Base-by-base conservation (phyloP, 2,329 filamentous ascomycete genomes). In the Alternaria arborescens region DNA sequence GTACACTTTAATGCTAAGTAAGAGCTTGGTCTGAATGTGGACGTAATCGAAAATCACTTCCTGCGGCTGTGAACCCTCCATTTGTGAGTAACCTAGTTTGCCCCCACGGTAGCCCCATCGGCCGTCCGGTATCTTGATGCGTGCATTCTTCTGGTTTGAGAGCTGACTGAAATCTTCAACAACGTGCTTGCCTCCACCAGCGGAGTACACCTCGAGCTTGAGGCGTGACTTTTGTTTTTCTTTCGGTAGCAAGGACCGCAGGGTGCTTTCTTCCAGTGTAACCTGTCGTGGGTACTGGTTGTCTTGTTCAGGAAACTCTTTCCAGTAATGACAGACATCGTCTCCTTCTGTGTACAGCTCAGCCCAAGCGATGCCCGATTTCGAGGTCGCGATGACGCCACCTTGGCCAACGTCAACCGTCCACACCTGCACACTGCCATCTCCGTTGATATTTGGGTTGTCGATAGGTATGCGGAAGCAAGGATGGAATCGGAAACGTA, bases 401-500 rank as follows among this genome's bases (percentile, higher is more conserved):
- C 95, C 86, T 56, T 89, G 90, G 11, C 89, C 88, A 61, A 88
- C 88, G 59, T 97, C 94, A 1, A 94, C 88, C 0, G 91, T 88
- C 89, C 92, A 98, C 1, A 92, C 91, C 71, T 97, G 92, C 1
- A 97, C 86, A 66, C 92, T 93, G 36, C 87, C 86, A 68, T 97
- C 94, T 1, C 84, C 79, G 64, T 83, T 85, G 12, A 67, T 55
- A 40, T 86, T 76, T 34, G 58, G 58, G 16, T 86, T 80, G 70
- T 98, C 95, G 57, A 88, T 90, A 0, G 94, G 92, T 53, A 97
- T 85, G 55, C 89, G 86, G 82, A 99, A 98, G 76, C 92, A 93
- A 4, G 94, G 93, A 74, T 99, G 95, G 68, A 89, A 91, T 66
- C 93, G 89, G 82, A 97, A 97, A 40, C 93, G 91, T 53, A 99